Evolutionary conservation across 257 asterid species (phyloP).

Genomic region (Buddleja alternifolia): DNA sequence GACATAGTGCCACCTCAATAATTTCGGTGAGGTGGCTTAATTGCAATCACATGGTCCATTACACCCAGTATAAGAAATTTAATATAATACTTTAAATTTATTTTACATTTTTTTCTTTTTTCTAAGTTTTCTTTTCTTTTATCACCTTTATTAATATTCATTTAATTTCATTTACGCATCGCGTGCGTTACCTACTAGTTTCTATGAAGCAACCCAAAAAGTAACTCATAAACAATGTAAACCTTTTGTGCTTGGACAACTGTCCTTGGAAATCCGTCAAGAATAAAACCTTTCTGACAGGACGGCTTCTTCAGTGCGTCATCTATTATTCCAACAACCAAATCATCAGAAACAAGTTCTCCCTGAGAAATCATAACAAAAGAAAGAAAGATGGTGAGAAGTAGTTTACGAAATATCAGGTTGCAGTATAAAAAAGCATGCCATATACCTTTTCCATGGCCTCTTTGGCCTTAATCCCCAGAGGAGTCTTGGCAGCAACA

Average conservation of each 20-base stretch:
- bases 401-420: conserved; percentile 5
- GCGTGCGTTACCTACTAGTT: no score
- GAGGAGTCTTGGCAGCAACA: conserved; percentile 91
- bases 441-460: conserved; percentile 83
- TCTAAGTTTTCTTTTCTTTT: no score
- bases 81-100: no score
- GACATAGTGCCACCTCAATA: no score
- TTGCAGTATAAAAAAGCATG: neutral
- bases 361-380: conserved; percentile 55
- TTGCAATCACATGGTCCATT: no score
- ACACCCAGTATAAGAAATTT: no score
- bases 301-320: conserved; percentile 94
- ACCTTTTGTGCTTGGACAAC: conserved; percentile 96
- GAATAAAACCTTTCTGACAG: conserved; percentile 93
- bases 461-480: conserved; percentile 89
- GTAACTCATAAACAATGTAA: conserved; percentile 17
- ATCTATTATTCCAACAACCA: conserved; percentile 91
- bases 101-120: no score
- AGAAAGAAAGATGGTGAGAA: conserved; percentile 7
- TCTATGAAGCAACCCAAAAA: neutral
- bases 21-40: no score
- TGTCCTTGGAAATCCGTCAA: conserved; percentile 97
- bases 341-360: conserved; percentile 92
- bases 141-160: no score
- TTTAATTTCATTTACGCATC: no score